Evolutionary conservation across 1,284 basidiomycete species (phyloP).

Genomic region (Heterobasidion parviporum): DNA sequence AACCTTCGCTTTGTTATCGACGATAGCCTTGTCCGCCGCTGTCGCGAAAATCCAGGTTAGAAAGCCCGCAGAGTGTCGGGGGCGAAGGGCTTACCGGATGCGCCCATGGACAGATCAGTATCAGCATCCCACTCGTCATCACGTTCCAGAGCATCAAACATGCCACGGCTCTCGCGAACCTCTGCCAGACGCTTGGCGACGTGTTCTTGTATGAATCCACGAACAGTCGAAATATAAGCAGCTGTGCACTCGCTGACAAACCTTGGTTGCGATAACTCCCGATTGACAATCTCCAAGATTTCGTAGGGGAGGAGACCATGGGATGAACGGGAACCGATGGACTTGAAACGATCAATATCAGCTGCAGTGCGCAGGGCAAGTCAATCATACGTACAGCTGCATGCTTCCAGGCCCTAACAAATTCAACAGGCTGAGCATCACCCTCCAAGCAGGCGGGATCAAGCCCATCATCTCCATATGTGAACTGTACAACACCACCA

Average conservation of each 20-base stretch:
- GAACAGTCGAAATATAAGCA: constrained; percentile 73
- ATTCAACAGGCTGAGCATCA: constrained; percentile 89
- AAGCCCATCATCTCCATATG: constrained; percentile 94
- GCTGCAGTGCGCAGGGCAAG: not conserved
- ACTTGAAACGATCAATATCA: constrained; percentile 29
- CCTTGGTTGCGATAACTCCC: constrained; percentile 49
- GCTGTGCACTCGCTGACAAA: constrained; percentile 69
- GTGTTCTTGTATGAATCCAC: constrained; percentile 64
- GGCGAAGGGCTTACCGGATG: constrained; percentile 41
- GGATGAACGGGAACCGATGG: constrained; percentile 49
- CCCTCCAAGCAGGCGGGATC: constrained; percentile 96
- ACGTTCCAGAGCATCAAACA: constrained; percentile 78
- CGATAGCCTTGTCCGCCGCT: constrained; percentile 62
- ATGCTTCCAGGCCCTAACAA: constrained; percentile 84
- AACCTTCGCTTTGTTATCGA: constrained; percentile 89
- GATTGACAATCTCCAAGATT: constrained; percentile 69
- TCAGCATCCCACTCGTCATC: constrained; percentile 74
- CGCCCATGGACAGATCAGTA: constrained; percentile 73
- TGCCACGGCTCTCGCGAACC: constrained; percentile 68
- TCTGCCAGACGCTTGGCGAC: constrained; percentile 66
- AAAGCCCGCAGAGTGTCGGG: too few species aligned
- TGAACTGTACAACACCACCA: constrained; percentile 97
- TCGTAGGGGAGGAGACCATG: constrained; percentile 82
- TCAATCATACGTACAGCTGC: constrained; percentile 53
- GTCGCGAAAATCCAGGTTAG: not conserved